Evolutionary conservation across 345 rosid genomes (phyloP), one percentile per base, ranked within the genome.

Genomic region (Sapria himalayana): DNA sequence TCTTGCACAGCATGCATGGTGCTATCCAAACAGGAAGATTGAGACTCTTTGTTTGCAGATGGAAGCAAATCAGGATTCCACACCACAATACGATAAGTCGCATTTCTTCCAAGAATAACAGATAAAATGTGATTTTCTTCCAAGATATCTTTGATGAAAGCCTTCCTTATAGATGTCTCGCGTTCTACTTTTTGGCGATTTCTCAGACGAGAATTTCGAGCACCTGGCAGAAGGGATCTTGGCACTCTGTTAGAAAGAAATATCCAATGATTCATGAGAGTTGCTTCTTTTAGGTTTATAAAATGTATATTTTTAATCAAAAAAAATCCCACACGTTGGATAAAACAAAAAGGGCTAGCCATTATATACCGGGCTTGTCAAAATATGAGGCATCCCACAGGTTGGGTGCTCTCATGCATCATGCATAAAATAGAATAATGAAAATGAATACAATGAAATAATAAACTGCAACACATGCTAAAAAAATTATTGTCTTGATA

Each of bases 11-110:
- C 43, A 43, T 57, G 43, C 55, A 51, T 38, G 50, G 29, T 43
- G 38, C 45, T 19, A 38, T 63, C 47, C 43, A 66, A 34, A n/a
- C n/a, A n/a, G n/a, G n/a, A n/a, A n/a, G n/a, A n/a, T 40, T 61
- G 66, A 43, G 76, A 52, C 41, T 64, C 70, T 49, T 55, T 75
- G 51, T 52, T 68, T 19, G 56, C 64, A 46, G 61, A 76, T 2
- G 85, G 74, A 35, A 91, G 82, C 55, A 64, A 53, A 63, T 73
- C 78, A 43, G 93, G 89, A 54, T 84, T 70, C 99, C 99, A 91
- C 47, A 61, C 49, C 29, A 75, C 73, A 40, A 67, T 69, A 49
- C 64, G 66, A 39, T 35, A 61, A 15, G 51, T 51, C 2, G 73
- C 67, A 19, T 64, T 59, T 55, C 54, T 70, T 58, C 55, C 64